phyloP scores from a whole-genome alignment of 1,284 basidiomycete species.

The Puccinia horiana region DNA sequence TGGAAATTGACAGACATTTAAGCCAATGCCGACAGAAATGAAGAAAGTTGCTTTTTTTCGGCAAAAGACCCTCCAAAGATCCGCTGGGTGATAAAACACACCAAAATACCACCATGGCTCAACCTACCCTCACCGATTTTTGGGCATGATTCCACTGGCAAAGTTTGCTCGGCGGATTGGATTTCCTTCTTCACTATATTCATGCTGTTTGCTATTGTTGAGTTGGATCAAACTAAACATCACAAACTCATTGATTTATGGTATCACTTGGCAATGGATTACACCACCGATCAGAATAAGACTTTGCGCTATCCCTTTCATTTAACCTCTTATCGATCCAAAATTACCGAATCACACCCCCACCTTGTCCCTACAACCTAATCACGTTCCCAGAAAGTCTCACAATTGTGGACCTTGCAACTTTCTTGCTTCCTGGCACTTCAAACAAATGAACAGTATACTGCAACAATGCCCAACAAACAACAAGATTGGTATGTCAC shows the following conservation, averaged over 20 bases:
- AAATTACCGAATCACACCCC: conserved; percentile 1
- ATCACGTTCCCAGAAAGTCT: conserved; percentile 27
- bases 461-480: conserved; percentile 37
- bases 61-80: conserved; percentile 27
- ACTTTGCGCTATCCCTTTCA: conserved; percentile 22
- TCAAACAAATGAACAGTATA: conserved; percentile 43
- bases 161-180: conserved; percentile 40
- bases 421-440: conserved; percentile 42
- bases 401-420: conserved; percentile 31
- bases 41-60: conserved; percentile 3
- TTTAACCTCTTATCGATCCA: conserved; percentile 29
- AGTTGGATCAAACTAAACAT: background rate
- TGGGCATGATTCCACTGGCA: conserved; percentile 36
- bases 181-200: no score
- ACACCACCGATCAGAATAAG: conserved; percentile 24
- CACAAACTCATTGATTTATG: conserved; percentile 14
- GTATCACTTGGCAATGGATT: conserved; percentile 41
- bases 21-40: background rate
- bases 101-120: conserved; percentile 31
- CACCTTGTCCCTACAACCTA: conserved; percentile 5
- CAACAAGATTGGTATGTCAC: conserved; percentile 7
- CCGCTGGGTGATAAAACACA: conserved; percentile 5
- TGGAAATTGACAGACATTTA: conserved; percentile 24
- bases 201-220: conserved; percentile 22
- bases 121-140: conserved; percentile 23